These are phyloP conservation scores for Torrubiellomyces zombiae DNA, from an alignment of 2,329 filamentous ascomycete species.

Conservation along the genomic window DNA sequence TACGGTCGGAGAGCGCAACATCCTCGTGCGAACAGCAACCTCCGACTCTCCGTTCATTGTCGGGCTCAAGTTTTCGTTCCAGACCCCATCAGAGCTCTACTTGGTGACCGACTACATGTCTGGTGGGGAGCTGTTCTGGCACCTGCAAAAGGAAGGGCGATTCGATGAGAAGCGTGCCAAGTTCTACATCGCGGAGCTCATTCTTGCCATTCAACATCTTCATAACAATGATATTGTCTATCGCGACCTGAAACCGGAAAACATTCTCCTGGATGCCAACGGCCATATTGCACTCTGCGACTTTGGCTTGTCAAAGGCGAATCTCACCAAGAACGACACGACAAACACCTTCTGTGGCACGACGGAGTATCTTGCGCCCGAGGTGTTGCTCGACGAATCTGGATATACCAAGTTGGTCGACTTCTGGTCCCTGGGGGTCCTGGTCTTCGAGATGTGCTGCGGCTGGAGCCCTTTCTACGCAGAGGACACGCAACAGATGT, in stretches of 20 bases:
- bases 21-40: constrained; percentile 87
- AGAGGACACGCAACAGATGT: constrained; percentile 99
- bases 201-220: constrained; percentile 83
- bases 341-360: constrained; percentile 99
- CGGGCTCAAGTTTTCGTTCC: constrained; percentile 95
- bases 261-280: constrained; percentile 91
- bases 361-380: constrained; percentile 90
- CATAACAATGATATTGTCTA: constrained; percentile 98
- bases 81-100: constrained; percentile 90
- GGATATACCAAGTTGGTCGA: constrained; percentile 99
- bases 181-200: constrained; percentile 97
- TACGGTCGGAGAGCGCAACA: constrained; percentile 92
- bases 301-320: constrained; percentile 94
- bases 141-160: constrained; percentile 88
- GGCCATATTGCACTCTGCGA: constrained; percentile 96
- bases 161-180: constrained; percentile 92
- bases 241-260: constrained; percentile 91
- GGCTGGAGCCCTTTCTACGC: constrained; percentile 99
- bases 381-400: constrained; percentile 87
- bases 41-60: constrained; percentile 96
- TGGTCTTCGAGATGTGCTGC: constrained; percentile 99
- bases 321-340: constrained; percentile 89
- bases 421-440: constrained; percentile 93
- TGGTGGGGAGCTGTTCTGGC: constrained; percentile 95
- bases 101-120: constrained; percentile 99